Evolutionary conservation across 345 rosid genomes (phyloP), one percentile per base, ranked within the genome.

Genomic region (Gossypium longicalyx): DNA sequence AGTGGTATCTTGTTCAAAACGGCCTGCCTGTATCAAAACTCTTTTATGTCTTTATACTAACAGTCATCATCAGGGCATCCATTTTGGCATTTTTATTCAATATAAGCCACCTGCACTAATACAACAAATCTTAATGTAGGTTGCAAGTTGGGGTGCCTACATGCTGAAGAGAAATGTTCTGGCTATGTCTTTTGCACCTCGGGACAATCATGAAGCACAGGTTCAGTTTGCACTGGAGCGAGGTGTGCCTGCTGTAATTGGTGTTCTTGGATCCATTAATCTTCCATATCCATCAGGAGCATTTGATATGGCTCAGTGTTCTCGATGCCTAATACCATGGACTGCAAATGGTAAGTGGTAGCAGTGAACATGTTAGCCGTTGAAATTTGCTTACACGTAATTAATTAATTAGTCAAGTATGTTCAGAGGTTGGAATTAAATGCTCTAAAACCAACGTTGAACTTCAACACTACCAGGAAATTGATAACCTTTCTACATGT

Each of bases 81-180:
- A 15, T 2, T 49, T 68, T 48, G 57, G 57, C 57, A 7, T 23
- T 45, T 51, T 52, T 27, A 17, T 17, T 29, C 23, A 29, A 9
- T 11, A 11, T 12, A 19, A 58, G n/a, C 44, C 11, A 52, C 7
- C 29, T 7, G 52, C 64, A 49, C 15, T 67, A 69, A 76, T 49
- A 7, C 22, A 58, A 59, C 13, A 16, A 43, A 49, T 61, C 23
- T 45, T 56, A 49, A 48, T 73, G 54, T 75, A 95, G 99, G 99
- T 95, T 66, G 99, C 98, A 49, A 95, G 99, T 75, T 95, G 99
- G 99, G 99, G 99, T 75, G 99, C 97, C 52, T 95, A 93, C 76
- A 79, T 95, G 80, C 74, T 90, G 82, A 91, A 90, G 77, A 87
- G 93, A 86, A 95, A 95, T 58, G 96, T 95, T 44, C 71, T 93